Base-by-base conservation (phyloP, 2,329 filamentous ascomycete species). In the Diplodia corticola region DNA sequence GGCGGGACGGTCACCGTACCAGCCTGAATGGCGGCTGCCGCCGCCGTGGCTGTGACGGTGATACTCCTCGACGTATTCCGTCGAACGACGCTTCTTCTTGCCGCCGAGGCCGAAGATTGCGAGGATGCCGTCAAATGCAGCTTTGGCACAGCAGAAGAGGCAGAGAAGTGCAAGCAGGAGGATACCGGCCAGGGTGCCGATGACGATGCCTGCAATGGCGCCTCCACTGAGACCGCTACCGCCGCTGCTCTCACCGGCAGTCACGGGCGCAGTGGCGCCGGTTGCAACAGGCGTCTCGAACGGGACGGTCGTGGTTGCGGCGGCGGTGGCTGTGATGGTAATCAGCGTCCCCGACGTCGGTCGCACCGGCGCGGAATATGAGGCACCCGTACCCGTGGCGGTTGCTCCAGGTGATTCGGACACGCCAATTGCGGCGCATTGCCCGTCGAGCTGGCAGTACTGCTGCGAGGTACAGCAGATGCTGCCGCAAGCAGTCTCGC, bases 151-250 rank as follows among this genome's bases (percentile, higher is more conserved):
- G 81, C 89, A 91, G 83, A 88, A 93, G 80, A 91, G 88, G 82
- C 89, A 92, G 73, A 93, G 79, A 7, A 91, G 83, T 4, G 89
- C 80, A 24, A 93, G 84, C 2, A 93, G 81, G 48, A 84, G 78
- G 40, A 92, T 82, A 68, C 89, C 91, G 15, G 85, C 84, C 57
- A 93, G 82, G 12, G 87, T 85, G 69, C 91, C 91, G 65, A 93
- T 88, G 70, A 93, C 91, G 72, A 93, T 93, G 68, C 91, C 91
- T 17, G 91, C 91, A 71, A 93, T 93, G 67, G 89, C 91, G 63
- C 90, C 91, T 50, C 83, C 85, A 71, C 88, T 91, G 64, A 93
- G 83, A 20, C 76, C 75, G 28, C 73, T 72, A 22, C 77, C 75
- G 28, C 72, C 70, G 64, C 76, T 72, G 12, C 70, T 71, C 33